Evolutionary conservation across 75 land plant genomes (phyloP).

Genomic region (Ceratopteris richardii): DNA sequence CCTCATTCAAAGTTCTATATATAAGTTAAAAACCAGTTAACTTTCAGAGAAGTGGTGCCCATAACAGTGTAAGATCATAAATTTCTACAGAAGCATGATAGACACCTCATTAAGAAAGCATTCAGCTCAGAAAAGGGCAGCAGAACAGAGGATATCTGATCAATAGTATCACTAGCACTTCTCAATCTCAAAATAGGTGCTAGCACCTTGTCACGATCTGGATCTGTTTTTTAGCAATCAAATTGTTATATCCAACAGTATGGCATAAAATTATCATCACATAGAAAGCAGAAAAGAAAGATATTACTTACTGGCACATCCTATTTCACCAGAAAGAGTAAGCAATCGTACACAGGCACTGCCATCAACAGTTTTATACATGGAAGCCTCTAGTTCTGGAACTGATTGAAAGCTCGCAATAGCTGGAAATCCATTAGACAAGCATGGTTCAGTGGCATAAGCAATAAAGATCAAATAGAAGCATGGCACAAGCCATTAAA

Average conservation of each 20-base stretch:
- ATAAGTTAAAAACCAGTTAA: background rate
- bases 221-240: constrained; percentile 39
- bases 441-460: too few relatives aligned
- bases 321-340: constrained; percentile 69
- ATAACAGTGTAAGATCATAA: too few relatives aligned
- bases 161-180: constrained; percentile 18
- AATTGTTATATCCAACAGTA: background rate
- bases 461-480: too few relatives aligned
- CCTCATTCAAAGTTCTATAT: constrained; percentile 37
- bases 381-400: constrained; percentile 78
- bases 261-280: background rate
- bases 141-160: constrained; percentile 39
- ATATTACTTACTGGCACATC: constrained; percentile 69
- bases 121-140: constrained; percentile 40
- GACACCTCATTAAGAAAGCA: constrained; percentile 31
- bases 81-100: too few relatives aligned
- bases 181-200: constrained; percentile 55
- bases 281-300: too few relatives aligned
- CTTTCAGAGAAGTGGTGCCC: too few relatives aligned
- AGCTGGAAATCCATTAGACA: too few relatives aligned
- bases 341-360: constrained; percentile 78
- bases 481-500: too few relatives aligned
- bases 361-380: constrained; percentile 68
- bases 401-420: constrained; percentile 53
- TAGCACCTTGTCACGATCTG: constrained; percentile 47